Evolutionary conservation across 225 moss, liverwort and hornwort genomes (phyloP).

Genomic region (Anthoceros angustus): DNA sequence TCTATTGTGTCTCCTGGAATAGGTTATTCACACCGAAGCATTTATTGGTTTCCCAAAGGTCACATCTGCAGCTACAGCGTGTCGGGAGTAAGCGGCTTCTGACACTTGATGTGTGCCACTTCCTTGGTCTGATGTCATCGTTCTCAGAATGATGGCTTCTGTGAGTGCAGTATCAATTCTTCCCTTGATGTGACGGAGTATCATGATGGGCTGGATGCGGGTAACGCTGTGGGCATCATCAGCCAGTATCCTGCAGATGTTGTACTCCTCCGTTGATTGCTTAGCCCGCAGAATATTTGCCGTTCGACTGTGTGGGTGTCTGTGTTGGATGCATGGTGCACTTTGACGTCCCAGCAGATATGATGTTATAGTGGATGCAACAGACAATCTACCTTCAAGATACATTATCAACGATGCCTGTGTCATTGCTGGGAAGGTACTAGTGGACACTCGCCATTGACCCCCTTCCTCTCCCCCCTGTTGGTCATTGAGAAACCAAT

Average conservation of each 20-base stretch:
- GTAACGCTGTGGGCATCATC: constrained; percentile 69
- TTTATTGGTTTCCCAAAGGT: constrained; percentile 61
- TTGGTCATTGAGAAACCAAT: background rate
- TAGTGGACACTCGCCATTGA: background rate
- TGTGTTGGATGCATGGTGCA: constrained; percentile 13
- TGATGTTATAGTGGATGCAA: constrained; percentile 81
- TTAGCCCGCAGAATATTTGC: background rate
- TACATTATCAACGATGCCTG: constrained; percentile 88
- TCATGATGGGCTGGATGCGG: constrained; percentile 39
- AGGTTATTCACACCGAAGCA: constrained; percentile 69
- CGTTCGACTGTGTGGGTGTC: constrained; percentile 1
- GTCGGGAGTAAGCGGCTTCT: constrained; percentile 19
- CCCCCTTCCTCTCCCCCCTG: background rate
- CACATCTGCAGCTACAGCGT: constrained; percentile 53
- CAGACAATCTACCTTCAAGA: constrained; percentile 87
- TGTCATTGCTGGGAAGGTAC: constrained; percentile 34
- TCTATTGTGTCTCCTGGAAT: constrained; percentile 3
- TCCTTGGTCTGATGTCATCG: background rate
- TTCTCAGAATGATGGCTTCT: background rate
- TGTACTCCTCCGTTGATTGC: background rate
- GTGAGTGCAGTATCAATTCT: constrained; percentile 25
- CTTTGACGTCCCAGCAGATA: constrained; percentile 17
- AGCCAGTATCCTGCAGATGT: constrained; percentile 29
- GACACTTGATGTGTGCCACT: constrained; percentile 6
- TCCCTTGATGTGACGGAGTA: constrained; percentile 46